Base-by-base conservation (phyloP, 2,329 filamentous ascomycete genomes). In the Penicillium expansum region DNA sequence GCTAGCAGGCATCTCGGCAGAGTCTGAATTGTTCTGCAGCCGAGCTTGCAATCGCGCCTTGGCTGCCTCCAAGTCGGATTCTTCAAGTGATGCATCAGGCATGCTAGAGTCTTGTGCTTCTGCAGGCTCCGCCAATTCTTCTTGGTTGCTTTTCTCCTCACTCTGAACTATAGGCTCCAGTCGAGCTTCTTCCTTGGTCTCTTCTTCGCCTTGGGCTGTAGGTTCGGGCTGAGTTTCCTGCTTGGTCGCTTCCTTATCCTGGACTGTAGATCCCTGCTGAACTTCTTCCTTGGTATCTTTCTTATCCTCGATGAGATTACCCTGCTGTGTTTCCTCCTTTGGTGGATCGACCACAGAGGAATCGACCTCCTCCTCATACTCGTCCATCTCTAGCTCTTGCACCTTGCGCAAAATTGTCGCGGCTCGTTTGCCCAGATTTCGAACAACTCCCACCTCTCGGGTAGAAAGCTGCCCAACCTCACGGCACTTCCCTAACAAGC, bases 371-470 rank as follows among this genome's bases (percentile, higher is more conserved):
- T 14, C 41, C 41, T 44, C 44, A n/a, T 47, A 35, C 14, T 47
- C 44, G 5, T 62, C 66, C 16, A 67, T 67, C 42, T 75, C 71
- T 30, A 69, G 79, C 50, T 79, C 79, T 45, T 80, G 79, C 42
- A 83, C 67, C 62, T 72, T 76, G 50, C 59, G 55, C 58, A 74
- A 52, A 69, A 64, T 79, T 75, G 59, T 82, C 77, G 80, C 85
- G 0, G 91, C 91, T 62, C 86, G 83, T 73, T 91, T 91, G 0
- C 89, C 92, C 33, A 97, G 72, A 56, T 94, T 90, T 49, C 93
- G 82, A 29, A 97, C 78, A 67, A 86, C 85, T 5, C 86, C 87
- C 32, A 96, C 84, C 67, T 94, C 89, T 42, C 86, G 83, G 61
- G 90, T 88, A 59, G 85, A 84, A 71, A 97, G 77, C 71, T 90